Percentiles rank a stretch among this genome's conserved stretches.
These are phyloP conservation scores for Achaetomiella virescens DNA, from an alignment of 495 filamentous ascomycete species.

Conservation along the genomic window DNA sequence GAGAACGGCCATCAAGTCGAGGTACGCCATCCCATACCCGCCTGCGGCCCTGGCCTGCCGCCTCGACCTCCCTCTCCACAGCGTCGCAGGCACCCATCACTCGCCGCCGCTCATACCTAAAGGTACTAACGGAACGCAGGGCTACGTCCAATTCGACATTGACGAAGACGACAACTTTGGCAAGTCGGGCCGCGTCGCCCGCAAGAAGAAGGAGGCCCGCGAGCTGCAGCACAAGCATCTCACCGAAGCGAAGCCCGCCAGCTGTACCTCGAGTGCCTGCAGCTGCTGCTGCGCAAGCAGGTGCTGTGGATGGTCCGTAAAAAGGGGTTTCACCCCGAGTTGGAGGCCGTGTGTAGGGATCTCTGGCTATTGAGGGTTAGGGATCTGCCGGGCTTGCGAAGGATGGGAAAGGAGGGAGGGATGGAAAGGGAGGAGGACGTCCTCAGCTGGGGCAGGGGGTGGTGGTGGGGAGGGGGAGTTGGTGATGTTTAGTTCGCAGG, in stretches of 20 bases:
- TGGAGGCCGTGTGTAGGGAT: conserved; percentile 47
- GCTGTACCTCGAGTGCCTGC: conserved; percentile 77
- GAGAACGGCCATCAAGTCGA: conserved; percentile 49
- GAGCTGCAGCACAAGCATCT: conserved; percentile 54
- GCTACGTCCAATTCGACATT: conserved; percentile 50
- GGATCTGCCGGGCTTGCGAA: conserved; percentile 29
- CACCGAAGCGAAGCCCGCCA: conserved; percentile 59
- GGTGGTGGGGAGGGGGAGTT: conserved; percentile 15
- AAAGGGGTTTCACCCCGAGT: conserved; percentile 37
- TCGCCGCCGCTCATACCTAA: too few relatives aligned
- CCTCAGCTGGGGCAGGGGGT: too few relatives aligned
- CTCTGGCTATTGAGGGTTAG: conserved; percentile 45
- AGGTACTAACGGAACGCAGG: too few relatives aligned
- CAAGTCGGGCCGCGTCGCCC: conserved; percentile 48
- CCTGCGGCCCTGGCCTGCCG: background rate
- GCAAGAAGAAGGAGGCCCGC: conserved; percentile 42
- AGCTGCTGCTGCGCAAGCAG: conserved; percentile 57
- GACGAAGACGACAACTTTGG: conserved; percentile 74
- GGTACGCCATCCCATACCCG: conserved; percentile 17
- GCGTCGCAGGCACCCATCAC: too few relatives aligned
- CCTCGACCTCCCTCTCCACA: background rate
- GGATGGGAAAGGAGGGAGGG: conserved; percentile 11
- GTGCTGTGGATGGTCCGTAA: conserved; percentile 37
- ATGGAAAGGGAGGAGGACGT: conserved; percentile 1
- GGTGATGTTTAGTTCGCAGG: conserved; percentile 37